Evolutionary conservation across 176 grass and related monocot genomes (phyloP).

Genomic region (Stipa capillata): DNA sequence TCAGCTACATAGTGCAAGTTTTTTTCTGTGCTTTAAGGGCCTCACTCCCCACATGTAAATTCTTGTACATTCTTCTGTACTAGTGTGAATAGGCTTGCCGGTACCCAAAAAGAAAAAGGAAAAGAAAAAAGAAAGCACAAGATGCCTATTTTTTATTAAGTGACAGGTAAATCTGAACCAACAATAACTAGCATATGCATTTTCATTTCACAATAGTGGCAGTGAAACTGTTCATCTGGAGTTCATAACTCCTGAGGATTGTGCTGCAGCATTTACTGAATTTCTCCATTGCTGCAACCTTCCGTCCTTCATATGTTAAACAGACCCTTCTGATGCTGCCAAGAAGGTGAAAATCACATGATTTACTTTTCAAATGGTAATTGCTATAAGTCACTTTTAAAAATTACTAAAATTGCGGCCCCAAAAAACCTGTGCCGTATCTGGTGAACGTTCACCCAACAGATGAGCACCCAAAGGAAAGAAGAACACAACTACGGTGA

Average conservation of each 20-base stretch:
- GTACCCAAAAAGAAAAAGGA: neutral
- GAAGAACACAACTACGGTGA: no score
- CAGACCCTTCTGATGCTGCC: neutral
- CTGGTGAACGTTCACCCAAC: no score
- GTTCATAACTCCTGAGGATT: neutral
- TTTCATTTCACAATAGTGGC: neutral
- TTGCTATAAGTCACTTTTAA: no score
- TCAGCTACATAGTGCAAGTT: neutral
- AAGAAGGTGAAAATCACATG: neutral
- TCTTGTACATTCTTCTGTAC: neutral
- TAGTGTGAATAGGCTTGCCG: neutral
- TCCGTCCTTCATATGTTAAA: neutral
- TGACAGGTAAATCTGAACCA: conserved; percentile 4
- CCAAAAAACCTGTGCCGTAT: no score
- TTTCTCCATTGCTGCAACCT: neutral
- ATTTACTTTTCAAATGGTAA: neutral
- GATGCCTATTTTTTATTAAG: neutral
- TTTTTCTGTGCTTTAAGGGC: neutral
- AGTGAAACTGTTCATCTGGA: neutral
- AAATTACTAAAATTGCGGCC: no score
- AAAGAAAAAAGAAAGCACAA: no score
- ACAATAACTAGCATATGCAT: neutral
- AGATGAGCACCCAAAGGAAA: no score
- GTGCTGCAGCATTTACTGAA: neutral
- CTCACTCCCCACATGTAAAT: neutral